Percentiles rank a stretch among this genome's conserved stretches.
phyloP scores from a whole-genome alignment of 2,329 filamentous ascomycete genomes.

The Boeremia lycopersici region DNA sequence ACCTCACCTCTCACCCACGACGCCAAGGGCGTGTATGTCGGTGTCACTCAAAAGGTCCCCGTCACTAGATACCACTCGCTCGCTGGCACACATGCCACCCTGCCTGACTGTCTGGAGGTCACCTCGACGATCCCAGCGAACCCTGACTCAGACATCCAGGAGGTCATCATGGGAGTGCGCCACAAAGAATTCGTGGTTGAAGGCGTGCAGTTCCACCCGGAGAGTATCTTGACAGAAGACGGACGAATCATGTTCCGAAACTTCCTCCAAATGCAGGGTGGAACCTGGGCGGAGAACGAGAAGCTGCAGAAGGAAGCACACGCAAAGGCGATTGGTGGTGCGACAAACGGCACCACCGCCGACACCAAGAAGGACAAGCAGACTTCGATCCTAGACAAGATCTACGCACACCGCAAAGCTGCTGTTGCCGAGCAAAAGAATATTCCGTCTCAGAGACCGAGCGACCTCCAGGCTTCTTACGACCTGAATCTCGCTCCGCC shows the following conservation, averaged over 20 bases:
- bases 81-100: slow-evolving; percentile 84
- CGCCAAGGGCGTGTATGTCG: slow-evolving; percentile 85
- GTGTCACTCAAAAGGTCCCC: slow-evolving; percentile 78
- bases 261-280: slow-evolving; percentile 84
- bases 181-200: slow-evolving; percentile 93
- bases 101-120: slow-evolving; percentile 85
- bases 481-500: slow-evolving; percentile 84
- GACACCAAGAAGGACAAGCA: slow-evolving; percentile 61
- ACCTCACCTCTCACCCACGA: slow-evolving; percentile 91
- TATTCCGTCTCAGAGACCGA: slow-evolving; percentile 81
- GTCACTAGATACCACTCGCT: slow-evolving; percentile 97
- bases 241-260: slow-evolving; percentile 91
- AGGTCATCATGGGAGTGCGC: slow-evolving; percentile 94
- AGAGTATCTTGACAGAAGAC: slow-evolving; percentile 91
- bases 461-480: slow-evolving; percentile 85
- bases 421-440: slow-evolving; percentile 80
- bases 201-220: slow-evolving; percentile 96
- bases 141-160: slow-evolving; percentile 75
- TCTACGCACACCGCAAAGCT: slow-evolving; percentile 80
- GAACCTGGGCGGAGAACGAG: slow-evolving; percentile 87
- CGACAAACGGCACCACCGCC: slow-evolving; percentile 29
- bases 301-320: slow-evolving; percentile 52
- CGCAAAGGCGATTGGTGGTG: slow-evolving; percentile 40
- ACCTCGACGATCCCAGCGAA: slow-evolving; percentile 81
- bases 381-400: slow-evolving; percentile 85